Percentiles rank a stretch among this genome's conserved stretches.
Evolutionary conservation across 768 basidiomycete species (phyloP).

Genomic region (Crepidotus variabilis): DNA sequence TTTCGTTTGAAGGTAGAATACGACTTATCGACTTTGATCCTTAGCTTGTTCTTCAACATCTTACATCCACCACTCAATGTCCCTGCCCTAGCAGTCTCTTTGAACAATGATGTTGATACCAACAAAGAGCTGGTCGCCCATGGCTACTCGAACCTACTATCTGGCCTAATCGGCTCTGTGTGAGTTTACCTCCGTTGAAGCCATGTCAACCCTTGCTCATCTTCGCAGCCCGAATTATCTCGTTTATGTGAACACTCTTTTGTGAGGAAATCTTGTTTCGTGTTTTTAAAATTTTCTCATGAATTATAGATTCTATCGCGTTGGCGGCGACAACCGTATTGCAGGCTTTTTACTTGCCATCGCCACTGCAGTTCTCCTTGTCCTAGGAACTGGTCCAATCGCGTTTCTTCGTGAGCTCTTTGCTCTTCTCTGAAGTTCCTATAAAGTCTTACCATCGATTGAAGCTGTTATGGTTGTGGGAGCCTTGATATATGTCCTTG

Average conservation of each 20-base stretch:
- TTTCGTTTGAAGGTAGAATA: background rate
- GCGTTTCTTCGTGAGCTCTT: slow-evolving; percentile 78
- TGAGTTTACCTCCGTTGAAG: slow-evolving; percentile 31
- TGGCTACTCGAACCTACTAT: slow-evolving; percentile 84
- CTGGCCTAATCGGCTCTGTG: slow-evolving; percentile 81
- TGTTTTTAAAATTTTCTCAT: background rate
- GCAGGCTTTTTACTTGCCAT: slow-evolving; percentile 84
- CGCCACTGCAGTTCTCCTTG: slow-evolving; percentile 65
- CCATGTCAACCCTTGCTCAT: background rate
- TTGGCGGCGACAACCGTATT: slow-evolving; percentile 82
- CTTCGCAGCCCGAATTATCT: slow-evolving; percentile 76
- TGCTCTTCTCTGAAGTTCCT: background rate
- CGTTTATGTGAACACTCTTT: slow-evolving; percentile 81
- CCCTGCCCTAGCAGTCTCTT: slow-evolving; percentile 89
- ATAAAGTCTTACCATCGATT: background rate
- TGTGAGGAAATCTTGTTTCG: slow-evolving; percentile 37
- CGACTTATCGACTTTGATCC: background rate
- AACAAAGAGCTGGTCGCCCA: slow-evolving; percentile 91
- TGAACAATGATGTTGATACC: slow-evolving; percentile 85
- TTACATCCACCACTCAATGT: slow-evolving; percentile 86
- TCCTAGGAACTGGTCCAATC: slow-evolving; percentile 86
- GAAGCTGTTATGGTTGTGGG: slow-evolving; percentile 89
- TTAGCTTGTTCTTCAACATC: slow-evolving; percentile 78
- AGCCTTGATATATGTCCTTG: slow-evolving; percentile 90
- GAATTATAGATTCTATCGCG: slow-evolving; percentile 73